Evolutionary conservation across 495 filamentous ascomycete genomes (phyloP).

Genomic region (Xylaria palmicola): DNA sequence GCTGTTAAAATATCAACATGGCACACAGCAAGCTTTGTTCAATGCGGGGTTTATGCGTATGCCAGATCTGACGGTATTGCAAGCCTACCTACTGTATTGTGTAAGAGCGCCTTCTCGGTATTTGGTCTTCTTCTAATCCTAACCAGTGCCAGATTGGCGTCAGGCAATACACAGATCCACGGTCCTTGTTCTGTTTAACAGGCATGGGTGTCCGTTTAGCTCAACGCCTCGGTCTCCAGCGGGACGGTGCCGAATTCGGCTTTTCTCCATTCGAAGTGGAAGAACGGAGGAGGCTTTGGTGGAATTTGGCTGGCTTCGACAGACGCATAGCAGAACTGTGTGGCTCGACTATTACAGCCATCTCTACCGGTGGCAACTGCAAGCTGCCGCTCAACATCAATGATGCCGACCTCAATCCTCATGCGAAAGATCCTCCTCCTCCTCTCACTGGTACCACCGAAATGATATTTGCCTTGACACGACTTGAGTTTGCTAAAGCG

Average conservation of each 20-base stretch:
- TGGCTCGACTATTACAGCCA: conserved; percentile 61
- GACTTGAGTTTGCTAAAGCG: conserved; percentile 50
- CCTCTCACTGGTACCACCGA: conserved; percentile 48
- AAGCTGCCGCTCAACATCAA: conserved; percentile 56
- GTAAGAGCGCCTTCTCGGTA: conserved; percentile 33
- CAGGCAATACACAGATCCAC: conserved; percentile 48
- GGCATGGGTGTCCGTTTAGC: conserved; percentile 67
- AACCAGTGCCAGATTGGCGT: conserved; percentile 37
- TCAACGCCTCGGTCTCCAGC: conserved; percentile 65
- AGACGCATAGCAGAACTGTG: conserved; percentile 62
- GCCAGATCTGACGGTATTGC: conserved; percentile 51
- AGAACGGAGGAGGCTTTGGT: conserved; percentile 68
- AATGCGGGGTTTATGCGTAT: conserved; percentile 58
- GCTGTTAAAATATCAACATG: conserved; percentile 48
- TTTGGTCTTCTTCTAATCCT: conserved; percentile 25
- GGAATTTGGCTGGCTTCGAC: conserved; percentile 67
- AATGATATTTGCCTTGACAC: conserved; percentile 50
- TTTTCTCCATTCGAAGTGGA: conserved; percentile 68
- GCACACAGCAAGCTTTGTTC: conserved; percentile 54
- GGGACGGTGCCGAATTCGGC: conserved; percentile 60
- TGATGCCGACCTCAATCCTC: conserved; percentile 52
- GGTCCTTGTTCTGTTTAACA: conserved; percentile 53
- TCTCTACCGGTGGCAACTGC: conserved; percentile 48
- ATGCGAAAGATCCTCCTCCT: conserved; percentile 44
- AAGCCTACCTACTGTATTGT: conserved; percentile 56